Base-by-base conservation (phyloP, 2,329 filamentous ascomycete genomes). In the Hypoxylon sp. region DNA sequence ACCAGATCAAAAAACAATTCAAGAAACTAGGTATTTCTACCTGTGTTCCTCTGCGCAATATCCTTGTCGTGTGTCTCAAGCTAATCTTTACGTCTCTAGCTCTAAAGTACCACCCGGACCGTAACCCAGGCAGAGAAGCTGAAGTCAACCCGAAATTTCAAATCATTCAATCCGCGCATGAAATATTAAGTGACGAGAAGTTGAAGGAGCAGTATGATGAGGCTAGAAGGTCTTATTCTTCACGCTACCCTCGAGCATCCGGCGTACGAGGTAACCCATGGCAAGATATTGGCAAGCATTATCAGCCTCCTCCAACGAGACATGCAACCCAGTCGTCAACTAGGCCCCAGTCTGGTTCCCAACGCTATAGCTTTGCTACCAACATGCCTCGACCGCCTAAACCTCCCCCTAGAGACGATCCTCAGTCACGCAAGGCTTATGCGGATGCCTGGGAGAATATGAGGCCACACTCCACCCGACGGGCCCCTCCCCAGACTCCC, bases 1-100 rank as follows among this genome's bases (percentile, higher is more conserved):
- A 90, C 30, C 93, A 96, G 43, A 90, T 97, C 77, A 95, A 93
- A 82, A 96, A 91, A 79, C 91, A 94, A 75, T 97, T 94, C 80
- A 88, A 91, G 72, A 94, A 93, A 79, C 87, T 97, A 75, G 91
- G 91, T 93, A 82, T 46, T 9, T n/a, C 32, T 30, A 51, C 30
- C 48, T 36, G n/a, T 38, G 19, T 34, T 30, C 46, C n/a, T 38
- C 10, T 5, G 55, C 5, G 3, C 13, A 4, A 25, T 43, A 68
- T 52, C 30, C 66, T 60, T 48, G 43, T 43, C 9, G 13, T 45
- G 3, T 28, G 19, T n/a, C 41, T 41, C 38, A 46, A 67, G 49
- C 76, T 79, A 70, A 82, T 71, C 5, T 3, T 45, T 41, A 51
- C 21, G 30, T 21, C 10, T 19, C 23, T 3, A 93, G 93, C 93